A percentile compares a stretch with the other conserved stretches of the same genome.
phyloP scores from a whole-genome alignment of 495 filamentous ascomycete genomes.

The Thozetella sp. region DNA sequence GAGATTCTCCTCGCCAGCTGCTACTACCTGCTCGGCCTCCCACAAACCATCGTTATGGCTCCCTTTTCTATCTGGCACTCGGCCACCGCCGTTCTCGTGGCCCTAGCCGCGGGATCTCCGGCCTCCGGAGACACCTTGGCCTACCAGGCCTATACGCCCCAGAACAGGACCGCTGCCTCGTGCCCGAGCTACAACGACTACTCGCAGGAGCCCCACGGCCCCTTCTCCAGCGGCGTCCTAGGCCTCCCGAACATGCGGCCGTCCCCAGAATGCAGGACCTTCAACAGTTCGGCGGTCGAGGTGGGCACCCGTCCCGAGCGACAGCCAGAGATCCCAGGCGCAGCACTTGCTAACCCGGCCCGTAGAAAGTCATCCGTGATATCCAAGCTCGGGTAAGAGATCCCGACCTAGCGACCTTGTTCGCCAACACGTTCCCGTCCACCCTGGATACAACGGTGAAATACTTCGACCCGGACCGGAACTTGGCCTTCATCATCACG shows the following conservation, averaged over 20 bases:
- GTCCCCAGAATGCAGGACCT: background rate
- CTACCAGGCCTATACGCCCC: background rate
- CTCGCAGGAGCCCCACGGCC: background rate
- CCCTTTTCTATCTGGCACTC: background rate
- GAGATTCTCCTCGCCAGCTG: background rate
- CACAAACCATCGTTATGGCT: background rate
- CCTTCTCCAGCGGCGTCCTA: background rate
- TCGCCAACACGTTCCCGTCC: constrained; percentile 43
- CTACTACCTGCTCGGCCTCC: background rate
- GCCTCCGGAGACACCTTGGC: background rate
- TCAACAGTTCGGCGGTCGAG: constrained; percentile 1
- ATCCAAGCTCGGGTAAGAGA: constrained; percentile 35
- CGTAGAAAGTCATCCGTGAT: constrained; percentile 35
- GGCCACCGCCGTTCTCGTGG: background rate
- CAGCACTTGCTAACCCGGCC: constrained; percentile 3
- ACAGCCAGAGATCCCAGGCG: background rate
- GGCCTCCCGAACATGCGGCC: background rate
- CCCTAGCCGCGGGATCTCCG: background rate
- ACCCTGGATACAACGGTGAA: constrained; percentile 35
- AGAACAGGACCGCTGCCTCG: background rate
- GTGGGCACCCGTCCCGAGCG: background rate
- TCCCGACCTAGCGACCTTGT: constrained; percentile 46
- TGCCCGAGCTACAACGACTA: background rate
- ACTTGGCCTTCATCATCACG: constrained; percentile 2
- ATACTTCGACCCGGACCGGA: constrained; percentile 2